Evolutionary conservation across 176 grass and related monocot species (phyloP), one percentile per base, ranked within the genome.

Genomic region (Oryza rufipogon): DNA sequence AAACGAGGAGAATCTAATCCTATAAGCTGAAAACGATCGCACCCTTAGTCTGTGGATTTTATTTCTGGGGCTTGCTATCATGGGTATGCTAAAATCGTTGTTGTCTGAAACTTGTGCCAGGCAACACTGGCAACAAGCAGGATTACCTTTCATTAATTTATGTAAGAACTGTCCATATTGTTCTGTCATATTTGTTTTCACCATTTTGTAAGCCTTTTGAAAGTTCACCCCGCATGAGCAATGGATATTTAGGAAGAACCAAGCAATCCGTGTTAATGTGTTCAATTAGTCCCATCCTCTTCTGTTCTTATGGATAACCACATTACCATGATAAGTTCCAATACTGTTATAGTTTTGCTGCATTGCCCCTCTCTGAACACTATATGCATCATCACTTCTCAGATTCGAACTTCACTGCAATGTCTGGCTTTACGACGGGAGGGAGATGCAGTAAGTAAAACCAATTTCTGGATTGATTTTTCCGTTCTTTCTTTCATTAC

Each of bases 381-480:
- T 64, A 36, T 81, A 49, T 75, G 38, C 44, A 74, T 79, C 67
- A 68, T 16, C 47, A 48, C 79, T 20, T 14, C 86, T 65, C 79
- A 94, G 92, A 90, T 94, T 90, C 82, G 92, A 81, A 94, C 92
- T 78, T 94, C 92, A 25, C 84, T 94, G 83, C 92, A 92, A 66
- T 91, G 88, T 60, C 75, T 94, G 70, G 78, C 92, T 76, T 88
- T 94, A 80, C 87, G 83, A 34, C 76, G 87, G 52, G 89, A 95
- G 42, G 91, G 96, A 32, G 86, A 89, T 70, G 77, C 66, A 34
- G 96, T 95, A 85, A 85, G 95, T 84, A 41, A 56, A 56, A 80
- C 33, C 63, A 47, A 33, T 84, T 68, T 80, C 7, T 74, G 80
- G 52, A 33, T 30, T 32, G 20, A 48, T 33, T 66, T 33, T 76